Conservation (phyloP, 805 yeast genomes). For the Jamesozyma rosinii region DNA sequence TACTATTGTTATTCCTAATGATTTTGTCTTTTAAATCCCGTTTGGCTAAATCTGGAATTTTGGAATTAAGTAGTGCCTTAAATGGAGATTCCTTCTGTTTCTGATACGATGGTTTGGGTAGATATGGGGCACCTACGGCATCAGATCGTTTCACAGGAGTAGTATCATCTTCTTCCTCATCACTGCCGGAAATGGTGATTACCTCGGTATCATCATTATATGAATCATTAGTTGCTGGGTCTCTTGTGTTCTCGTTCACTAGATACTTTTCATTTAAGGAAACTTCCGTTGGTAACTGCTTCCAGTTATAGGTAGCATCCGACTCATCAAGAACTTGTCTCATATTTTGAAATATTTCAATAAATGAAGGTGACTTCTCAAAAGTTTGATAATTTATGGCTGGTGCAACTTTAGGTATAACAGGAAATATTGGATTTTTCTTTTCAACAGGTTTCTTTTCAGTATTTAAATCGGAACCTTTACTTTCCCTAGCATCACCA, state of each 20-base stretch:
- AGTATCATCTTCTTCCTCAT: neutral
- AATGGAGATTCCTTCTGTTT: neutral
- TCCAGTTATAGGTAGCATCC: conserved; percentile 29
- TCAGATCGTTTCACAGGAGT: neutral
- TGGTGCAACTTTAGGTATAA: conserved; percentile 7
- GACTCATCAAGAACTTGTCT: conserved; percentile 24
- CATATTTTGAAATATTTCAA: conserved; percentile 27
- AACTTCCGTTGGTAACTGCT: conserved; percentile 18
- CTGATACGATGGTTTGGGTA: too few species aligned
- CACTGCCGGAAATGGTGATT: neutral
- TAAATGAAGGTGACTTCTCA: conserved; percentile 25
- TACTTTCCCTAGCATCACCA: neutral
- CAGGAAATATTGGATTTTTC: conserved; percentile 14
- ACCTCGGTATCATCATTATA: neutral
- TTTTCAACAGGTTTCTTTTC: neutral
- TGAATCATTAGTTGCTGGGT: neutral
- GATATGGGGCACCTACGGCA: too few species aligned
- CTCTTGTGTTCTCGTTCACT: neutral
- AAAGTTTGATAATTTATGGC: conserved; percentile 8
- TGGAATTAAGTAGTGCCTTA: neutral
- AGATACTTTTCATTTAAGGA: conserved; percentile 10
- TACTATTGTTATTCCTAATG: neutral
- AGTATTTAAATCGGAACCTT: neutral
- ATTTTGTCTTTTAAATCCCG: neutral
- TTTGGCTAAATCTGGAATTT: neutral